phyloP scores from a whole-genome alignment of 2,329 filamentous ascomycete species.

The Penicillium griseofulvum region DNA sequence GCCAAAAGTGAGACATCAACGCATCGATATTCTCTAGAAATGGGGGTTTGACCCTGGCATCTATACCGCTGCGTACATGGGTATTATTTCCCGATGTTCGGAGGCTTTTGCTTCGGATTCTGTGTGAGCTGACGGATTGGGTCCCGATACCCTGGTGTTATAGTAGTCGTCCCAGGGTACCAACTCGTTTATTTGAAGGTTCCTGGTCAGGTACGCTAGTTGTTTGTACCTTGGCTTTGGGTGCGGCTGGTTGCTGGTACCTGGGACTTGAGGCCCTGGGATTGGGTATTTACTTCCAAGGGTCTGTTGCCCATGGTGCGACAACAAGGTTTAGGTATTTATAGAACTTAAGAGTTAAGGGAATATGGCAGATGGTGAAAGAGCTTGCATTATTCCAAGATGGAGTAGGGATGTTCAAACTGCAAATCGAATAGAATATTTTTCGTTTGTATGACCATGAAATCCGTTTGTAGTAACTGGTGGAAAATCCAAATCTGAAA shows the following conservation, averaged over 20 bases:
- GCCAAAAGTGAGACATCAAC: too few species aligned
- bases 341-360: neutral
- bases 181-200: neutral
- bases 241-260: neutral
- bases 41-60: too few species aligned
- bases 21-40: too few species aligned
- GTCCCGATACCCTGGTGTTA: neutral
- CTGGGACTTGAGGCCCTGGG: neutral
- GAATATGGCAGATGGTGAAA: neutral
- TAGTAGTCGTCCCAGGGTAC: neutral
- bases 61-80: too few species aligned
- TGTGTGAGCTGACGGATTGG: neutral
- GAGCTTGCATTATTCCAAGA: neutral
- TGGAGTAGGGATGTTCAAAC: neutral
- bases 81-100: slow-evolving; percentile 4
- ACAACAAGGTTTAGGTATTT: neutral
- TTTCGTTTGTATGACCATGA: neutral
- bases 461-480: neutral
- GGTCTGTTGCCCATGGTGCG: neutral
- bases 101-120: slow-evolving; percentile 4
- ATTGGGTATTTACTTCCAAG: neutral
- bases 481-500: neutral
- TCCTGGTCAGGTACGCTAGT: neutral
- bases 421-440: neutral
- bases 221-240: neutral